These are phyloP conservation scores for Ettlia oleoabundans DNA, from an alignment of 139 green algal genomes.

Conservation along the genomic window DNA sequence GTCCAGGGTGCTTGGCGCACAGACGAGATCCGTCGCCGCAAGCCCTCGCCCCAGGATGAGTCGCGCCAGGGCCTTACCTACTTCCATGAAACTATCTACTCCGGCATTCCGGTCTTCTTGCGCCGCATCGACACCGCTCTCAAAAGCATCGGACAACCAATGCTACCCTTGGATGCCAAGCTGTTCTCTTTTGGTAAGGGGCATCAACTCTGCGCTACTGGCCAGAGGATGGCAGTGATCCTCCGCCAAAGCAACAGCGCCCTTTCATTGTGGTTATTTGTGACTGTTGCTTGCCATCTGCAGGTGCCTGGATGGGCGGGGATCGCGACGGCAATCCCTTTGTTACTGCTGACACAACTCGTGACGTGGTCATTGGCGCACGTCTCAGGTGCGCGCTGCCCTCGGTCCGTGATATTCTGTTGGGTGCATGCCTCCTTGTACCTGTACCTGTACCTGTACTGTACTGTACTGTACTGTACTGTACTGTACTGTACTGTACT, in stretches of 20 bases:
- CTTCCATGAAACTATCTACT: slow-evolving; percentile 93
- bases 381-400: slow-evolving; percentile 50
- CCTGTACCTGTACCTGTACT: too few relatives aligned
- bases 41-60: slow-evolving; percentile 95
- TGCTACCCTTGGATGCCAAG: slow-evolving; percentile 77
- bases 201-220: neutral
- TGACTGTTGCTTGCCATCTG: neutral
- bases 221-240: neutral
- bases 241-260: too few relatives aligned
- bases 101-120: slow-evolving; percentile 67
- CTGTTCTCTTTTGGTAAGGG: slow-evolving; percentile 81
- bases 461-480: too few relatives aligned
- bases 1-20: slow-evolving; percentile 92
- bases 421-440: neutral
- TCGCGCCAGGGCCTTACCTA: slow-evolving; percentile 92
- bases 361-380: slow-evolving; percentile 88
- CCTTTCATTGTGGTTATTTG: neutral
- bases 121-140: slow-evolving; percentile 91
- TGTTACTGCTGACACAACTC: slow-evolving; percentile 86
- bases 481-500: too few relatives aligned
- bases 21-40: slow-evolving; percentile 93
- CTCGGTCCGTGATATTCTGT: too few relatives aligned
- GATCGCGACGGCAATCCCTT: slow-evolving; percentile 97
- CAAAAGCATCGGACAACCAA: slow-evolving; percentile 81
- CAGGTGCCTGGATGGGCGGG: slow-evolving; percentile 67